phyloP scores from a whole-genome alignment of 352 stramenopile genomes.

The Pythium apleroticum region DNA sequence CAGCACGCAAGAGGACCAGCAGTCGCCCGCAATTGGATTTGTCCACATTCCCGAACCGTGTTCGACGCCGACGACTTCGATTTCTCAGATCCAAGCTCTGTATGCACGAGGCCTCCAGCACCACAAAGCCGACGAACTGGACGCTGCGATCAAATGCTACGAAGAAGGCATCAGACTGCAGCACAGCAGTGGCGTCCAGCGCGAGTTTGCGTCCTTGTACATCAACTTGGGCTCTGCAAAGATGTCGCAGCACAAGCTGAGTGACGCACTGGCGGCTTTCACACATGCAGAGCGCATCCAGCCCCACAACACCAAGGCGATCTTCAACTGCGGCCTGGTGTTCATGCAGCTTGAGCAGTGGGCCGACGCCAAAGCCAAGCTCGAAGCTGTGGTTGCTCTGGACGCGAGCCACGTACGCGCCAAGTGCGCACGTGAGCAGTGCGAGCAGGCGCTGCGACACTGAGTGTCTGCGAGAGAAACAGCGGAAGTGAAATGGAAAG shows the following conservation, averaged over 20 bases:
- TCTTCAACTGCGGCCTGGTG: conserved; percentile 57
- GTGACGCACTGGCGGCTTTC: conserved; percentile 41
- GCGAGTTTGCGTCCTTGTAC: conserved; percentile 60
- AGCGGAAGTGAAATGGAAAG: no score
- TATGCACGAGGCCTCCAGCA: conserved; percentile 62
- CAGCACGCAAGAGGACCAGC: not conserved
- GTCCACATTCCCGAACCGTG: conserved; percentile 30
- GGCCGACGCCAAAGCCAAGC: conserved; percentile 32
- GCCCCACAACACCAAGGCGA: conserved; percentile 52
- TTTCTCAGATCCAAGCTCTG: conserved; percentile 38
- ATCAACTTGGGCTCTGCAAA: conserved; percentile 67
- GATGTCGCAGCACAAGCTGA: conserved; percentile 40
- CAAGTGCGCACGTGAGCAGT: conserved; percentile 15
- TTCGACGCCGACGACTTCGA: conserved; percentile 18
- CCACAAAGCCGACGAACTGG: conserved; percentile 53
- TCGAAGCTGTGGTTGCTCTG: conserved; percentile 24
- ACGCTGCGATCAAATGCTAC: conserved; percentile 50
- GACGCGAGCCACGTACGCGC: conserved; percentile 24
- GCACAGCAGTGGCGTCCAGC: conserved; percentile 22
- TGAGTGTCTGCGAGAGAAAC: no score
- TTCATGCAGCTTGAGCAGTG: conserved; percentile 40
- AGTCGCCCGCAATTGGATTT: not conserved
- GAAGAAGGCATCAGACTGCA: conserved; percentile 43
- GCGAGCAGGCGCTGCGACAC: not conserved
- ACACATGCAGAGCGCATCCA: conserved; percentile 47